Percentiles rank a stretch among this genome's conserved stretches.
Conservation (phyloP, 1,284 basidiomycete species). For the Mycosarcoma mackinlayi region DNA sequence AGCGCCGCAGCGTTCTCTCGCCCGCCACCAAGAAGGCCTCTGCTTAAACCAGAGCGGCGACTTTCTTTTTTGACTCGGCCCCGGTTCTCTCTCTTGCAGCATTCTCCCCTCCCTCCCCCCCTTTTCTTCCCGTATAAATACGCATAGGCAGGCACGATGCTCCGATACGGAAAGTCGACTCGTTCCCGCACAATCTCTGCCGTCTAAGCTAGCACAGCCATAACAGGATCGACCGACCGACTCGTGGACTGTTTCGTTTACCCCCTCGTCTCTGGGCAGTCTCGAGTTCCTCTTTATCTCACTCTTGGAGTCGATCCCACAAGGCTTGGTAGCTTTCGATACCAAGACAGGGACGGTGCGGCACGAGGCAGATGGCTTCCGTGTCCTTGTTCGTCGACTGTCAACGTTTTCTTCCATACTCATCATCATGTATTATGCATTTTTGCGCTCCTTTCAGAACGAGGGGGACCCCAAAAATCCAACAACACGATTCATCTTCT, state of each 20-base stretch:
- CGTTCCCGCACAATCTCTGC: conserved; percentile 4
- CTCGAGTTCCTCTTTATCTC: conserved; percentile 8
- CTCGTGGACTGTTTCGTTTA: conserved; percentile 17
- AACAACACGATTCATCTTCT: conserved; percentile 24
- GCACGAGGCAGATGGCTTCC: neutral
- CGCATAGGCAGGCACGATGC: conserved; percentile 11
- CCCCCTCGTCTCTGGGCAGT: conserved; percentile 43
- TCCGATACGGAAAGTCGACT: neutral
- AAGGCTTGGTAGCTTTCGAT: conserved; percentile 6
- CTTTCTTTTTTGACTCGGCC: conserved; percentile 22
- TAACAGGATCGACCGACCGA: conserved; percentile 23
- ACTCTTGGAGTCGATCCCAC: conserved; percentile 7
- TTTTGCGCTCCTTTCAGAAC: conserved; percentile 35
- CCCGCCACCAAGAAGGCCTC: conserved; percentile 61
- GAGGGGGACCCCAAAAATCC: conserved; percentile 44
- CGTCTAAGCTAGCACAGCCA: conserved; percentile 6
- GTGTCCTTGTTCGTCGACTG: neutral
- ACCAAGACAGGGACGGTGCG: conserved; percentile 9
- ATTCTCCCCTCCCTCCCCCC: conserved; percentile 24
- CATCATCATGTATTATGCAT: conserved; percentile 42
- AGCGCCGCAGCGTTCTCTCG: conserved; percentile 70
- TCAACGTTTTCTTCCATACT: conserved; percentile 3
- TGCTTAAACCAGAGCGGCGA: conserved; percentile 46
- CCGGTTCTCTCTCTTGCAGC: conserved; percentile 27
- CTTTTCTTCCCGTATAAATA: neutral